phyloP scores from a whole-genome alignment of 345 rosid species.

The Hibiscus trionum region DNA sequence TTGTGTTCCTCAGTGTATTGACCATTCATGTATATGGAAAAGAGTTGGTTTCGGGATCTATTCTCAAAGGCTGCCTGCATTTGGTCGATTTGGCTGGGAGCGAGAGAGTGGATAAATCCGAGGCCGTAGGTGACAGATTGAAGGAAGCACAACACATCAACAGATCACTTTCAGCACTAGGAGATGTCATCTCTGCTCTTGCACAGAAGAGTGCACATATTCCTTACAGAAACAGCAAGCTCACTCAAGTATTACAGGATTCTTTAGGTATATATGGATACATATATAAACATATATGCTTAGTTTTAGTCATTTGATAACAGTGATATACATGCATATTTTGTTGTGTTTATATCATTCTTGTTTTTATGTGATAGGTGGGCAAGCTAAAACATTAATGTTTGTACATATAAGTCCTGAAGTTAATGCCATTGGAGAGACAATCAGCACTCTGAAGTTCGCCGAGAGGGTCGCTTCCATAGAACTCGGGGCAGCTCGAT shows the following conservation, averaged over 20 bases:
- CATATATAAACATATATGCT: neutral
- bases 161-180: slow-evolving; percentile 85
- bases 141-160: slow-evolving; percentile 98
- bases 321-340: neutral
- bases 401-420: slow-evolving; percentile 94
- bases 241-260: slow-evolving; percentile 90
- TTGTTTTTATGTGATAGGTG: slow-evolving; percentile 38
- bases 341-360: slow-evolving; percentile 4
- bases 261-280: slow-evolving; percentile 53
- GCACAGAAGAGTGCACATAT: slow-evolving; percentile 90
- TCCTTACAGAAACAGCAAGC: slow-evolving; percentile 95
- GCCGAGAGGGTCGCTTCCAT: slow-evolving; percentile 93
- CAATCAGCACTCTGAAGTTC: slow-evolving; percentile 90
- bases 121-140: slow-evolving; percentile 92
- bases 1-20: slow-evolving; percentile 48
- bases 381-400: slow-evolving; percentile 96
- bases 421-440: slow-evolving; percentile 73
- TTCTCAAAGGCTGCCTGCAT: slow-evolving; percentile 84
- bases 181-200: slow-evolving; percentile 93
- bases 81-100: slow-evolving; percentile 98
- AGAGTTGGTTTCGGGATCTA: slow-evolving; percentile 73
- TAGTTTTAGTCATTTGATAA: neutral
- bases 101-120: slow-evolving; percentile 94
- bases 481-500: slow-evolving; percentile 90
- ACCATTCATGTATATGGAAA: slow-evolving; percentile 90